Percentiles rank a stretch among this genome's conserved stretches.
Evolutionary conservation across 129 eudicot species (phyloP).

Genomic region (Helichrysum umbraculigerum): DNA sequence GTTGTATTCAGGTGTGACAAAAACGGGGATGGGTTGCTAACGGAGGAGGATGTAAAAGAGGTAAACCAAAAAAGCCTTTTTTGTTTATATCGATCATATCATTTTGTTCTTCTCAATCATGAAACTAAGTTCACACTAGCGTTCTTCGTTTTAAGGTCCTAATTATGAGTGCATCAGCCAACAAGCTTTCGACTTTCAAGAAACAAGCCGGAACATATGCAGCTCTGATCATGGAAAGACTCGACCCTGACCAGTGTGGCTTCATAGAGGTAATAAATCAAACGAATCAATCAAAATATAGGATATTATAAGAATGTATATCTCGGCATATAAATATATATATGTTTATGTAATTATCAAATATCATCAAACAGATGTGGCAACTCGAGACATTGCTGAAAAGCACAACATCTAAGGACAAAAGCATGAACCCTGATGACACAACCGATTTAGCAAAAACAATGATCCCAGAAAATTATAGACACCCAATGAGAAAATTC

Average conservation of each 20-base stretch:
- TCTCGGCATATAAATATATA: not conserved
- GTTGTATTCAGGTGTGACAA: slow-evolving; percentile 84
- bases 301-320: not conserved
- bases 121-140: slow-evolving; percentile 12
- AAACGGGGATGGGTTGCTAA: slow-evolving; percentile 87
- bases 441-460: slow-evolving; percentile 67
- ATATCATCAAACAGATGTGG: slow-evolving; percentile 71
- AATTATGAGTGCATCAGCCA: slow-evolving; percentile 94
- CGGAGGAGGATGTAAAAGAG: slow-evolving; percentile 95
- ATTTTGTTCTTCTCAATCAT: slow-evolving; percentile 1
- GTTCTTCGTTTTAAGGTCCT: slow-evolving; percentile 55
- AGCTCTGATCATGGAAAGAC: slow-evolving; percentile 90
- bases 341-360: not conserved
- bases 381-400: slow-evolving; percentile 89
- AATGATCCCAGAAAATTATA: slow-evolving; percentile 72
- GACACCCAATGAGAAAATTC: slow-evolving; percentile 53
- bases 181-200: slow-evolving; percentile 80
- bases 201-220: slow-evolving; percentile 78
- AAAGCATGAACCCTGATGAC: slow-evolving; percentile 31
- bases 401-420: slow-evolving; percentile 50
- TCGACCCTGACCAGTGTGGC: slow-evolving; percentile 87
- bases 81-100: not conserved
- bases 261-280: slow-evolving; percentile 72
- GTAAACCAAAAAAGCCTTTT: slow-evolving; percentile 33
- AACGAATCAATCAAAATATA: not conserved